These are phyloP conservation scores for Nemania sp. DNA, from an alignment of 2,329 filamentous ascomycete species.

Conservation along the genomic window DNA sequence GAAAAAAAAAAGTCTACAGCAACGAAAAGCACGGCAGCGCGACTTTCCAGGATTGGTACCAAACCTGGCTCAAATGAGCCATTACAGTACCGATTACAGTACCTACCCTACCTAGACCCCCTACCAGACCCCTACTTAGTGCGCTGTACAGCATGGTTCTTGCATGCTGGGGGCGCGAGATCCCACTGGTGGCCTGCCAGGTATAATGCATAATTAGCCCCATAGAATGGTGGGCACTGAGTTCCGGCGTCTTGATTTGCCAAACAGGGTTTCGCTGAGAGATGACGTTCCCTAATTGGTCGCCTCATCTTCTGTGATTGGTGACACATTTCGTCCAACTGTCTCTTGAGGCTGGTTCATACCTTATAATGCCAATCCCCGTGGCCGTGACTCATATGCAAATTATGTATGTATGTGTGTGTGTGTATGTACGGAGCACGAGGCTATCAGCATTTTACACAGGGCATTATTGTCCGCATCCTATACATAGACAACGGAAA, in stretches of 20 bases:
- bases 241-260: constrained; percentile 19
- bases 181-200: constrained; percentile 12
- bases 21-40: neutral
- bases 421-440: neutral
- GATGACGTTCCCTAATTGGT: constrained; percentile 39
- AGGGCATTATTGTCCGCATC: neutral
- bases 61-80: neutral
- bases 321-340: constrained; percentile 34
- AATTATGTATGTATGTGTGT: neutral
- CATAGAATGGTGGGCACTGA: neutral
- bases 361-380: constrained; percentile 3
- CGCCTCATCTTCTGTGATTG: constrained; percentile 43
- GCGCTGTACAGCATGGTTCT: constrained; percentile 4
- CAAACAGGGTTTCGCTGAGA: constrained; percentile 26
- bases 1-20: constrained; percentile 2
- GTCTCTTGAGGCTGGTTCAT: constrained; percentile 32
- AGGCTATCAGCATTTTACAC: neutral
- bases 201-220: constrained; percentile 34
- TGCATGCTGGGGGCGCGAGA: neutral
- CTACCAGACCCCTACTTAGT: neutral
- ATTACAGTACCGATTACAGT: neutral
- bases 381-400: neutral
- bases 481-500: neutral
- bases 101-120: neutral
- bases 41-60: neutral